Evolutionary conservation across 805 yeast genomes (phyloP).

Genomic region (Dipodascus geniculatus): DNA sequence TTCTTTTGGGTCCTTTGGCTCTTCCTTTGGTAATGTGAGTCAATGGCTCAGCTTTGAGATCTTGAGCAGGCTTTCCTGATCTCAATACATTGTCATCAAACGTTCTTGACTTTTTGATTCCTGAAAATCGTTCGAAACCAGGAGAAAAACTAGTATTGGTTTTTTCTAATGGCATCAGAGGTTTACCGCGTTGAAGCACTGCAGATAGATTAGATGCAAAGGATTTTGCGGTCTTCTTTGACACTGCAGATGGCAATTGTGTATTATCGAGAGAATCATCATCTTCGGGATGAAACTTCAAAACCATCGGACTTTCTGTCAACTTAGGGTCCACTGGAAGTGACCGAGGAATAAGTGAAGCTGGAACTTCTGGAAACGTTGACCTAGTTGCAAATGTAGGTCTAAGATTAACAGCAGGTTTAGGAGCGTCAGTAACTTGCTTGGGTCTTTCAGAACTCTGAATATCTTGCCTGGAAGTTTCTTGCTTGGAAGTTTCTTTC

Average conservation of each 20-base stretch:
- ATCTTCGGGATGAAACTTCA: neutral
- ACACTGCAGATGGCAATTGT: neutral
- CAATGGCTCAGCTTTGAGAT: slow-evolving; percentile 10
- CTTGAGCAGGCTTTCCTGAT: neutral
- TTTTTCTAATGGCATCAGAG: neutral
- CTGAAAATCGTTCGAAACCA: neutral
- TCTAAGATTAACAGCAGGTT: neutral
- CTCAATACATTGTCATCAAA: slow-evolving; percentile 12
- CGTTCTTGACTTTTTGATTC: slow-evolving; percentile 13
- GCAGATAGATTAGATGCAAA: neutral
- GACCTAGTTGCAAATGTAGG: slow-evolving; percentile 1
- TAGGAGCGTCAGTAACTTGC: neutral
- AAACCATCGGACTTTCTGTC: neutral
- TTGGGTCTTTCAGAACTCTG: neutral
- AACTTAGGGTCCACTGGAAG: neutral
- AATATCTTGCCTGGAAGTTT: too few species aligned
- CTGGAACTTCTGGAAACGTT: neutral
- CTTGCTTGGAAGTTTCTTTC: too few species aligned
- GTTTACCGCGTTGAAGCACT: neutral
- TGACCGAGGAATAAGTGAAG: neutral
- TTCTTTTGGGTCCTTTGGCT: slow-evolving; percentile 29
- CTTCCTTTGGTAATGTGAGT: slow-evolving; percentile 25
- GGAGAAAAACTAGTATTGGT: neutral
- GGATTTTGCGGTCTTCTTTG: neutral
- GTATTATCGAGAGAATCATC: neutral